phyloP scores from a whole-genome alignment of 768 basidiomycete species.

The Multifurca ochricompacta region DNA sequence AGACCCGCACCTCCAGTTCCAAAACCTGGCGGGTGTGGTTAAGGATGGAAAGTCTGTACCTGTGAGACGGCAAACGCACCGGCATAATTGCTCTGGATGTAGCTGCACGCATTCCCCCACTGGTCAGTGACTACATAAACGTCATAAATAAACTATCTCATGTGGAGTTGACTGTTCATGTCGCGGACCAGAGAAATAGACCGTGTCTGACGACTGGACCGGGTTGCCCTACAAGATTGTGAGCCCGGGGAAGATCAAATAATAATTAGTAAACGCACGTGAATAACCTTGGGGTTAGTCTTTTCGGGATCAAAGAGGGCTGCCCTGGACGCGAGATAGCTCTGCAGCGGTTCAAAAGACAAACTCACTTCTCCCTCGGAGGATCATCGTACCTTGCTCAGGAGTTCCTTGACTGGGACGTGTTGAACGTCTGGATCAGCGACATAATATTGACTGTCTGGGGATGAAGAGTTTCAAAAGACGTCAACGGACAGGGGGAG shows the following conservation, averaged over 20 bases:
- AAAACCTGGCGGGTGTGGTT: constrained; percentile 47
- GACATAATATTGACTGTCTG: constrained; percentile 87
- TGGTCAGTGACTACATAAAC: constrained; percentile 61
- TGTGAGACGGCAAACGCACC: constrained; percentile 35
- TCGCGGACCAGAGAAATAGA: constrained; percentile 75
- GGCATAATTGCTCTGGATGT: constrained; percentile 82
- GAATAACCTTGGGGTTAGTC: constrained; percentile 56
- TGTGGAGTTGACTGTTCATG: not conserved
- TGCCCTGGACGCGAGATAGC: constrained; percentile 77
- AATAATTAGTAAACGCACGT: constrained; percentile 28
- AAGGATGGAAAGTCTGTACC: not conserved
- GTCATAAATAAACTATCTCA: not conserved
- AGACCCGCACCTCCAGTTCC: constrained; percentile 65
- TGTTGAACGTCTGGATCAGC: constrained; percentile 76
- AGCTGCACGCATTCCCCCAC: constrained; percentile 87
- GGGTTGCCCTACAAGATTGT: constrained; percentile 58
- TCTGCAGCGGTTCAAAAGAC: constrained; percentile 35
- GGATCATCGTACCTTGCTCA: constrained; percentile 64
- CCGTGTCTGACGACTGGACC: constrained; percentile 81
- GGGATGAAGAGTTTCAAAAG: not conserved
- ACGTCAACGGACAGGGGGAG: not conserved
- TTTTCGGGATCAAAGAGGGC: constrained; percentile 65
- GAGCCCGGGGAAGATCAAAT: not conserved
- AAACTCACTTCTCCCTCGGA: not conserved
- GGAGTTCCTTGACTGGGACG: constrained; percentile 71